Evolutionary conservation across 352 stramenopile genomes (phyloP), one percentile per base, ranked within the genome.

Genomic region (Globisporangium apiculatum): DNA sequence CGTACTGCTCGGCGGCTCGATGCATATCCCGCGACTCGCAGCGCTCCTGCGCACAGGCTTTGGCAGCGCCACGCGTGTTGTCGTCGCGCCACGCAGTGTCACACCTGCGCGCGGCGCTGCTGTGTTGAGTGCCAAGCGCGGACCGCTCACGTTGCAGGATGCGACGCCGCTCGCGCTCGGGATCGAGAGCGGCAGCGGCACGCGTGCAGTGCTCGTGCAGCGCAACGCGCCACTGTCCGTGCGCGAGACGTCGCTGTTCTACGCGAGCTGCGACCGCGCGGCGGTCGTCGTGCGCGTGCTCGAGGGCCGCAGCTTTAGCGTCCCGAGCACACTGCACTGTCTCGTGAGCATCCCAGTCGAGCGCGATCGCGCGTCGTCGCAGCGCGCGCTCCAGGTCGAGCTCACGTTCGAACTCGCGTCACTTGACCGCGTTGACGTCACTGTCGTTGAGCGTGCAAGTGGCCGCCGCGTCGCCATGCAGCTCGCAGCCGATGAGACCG

Each of bases 341-440:
- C 31, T 77, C 17, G 68, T 55, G 12, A 64, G 47, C 15, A 45
- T 77, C 35, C 54, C 58, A 15, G 53, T 77, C 10, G 61, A 65
- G 53, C 45, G 1, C 42, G 3, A 31, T 31, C 64, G 55, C 14
- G 53, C 67, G 11, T 64, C 67, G 41, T 48, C 52, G 9, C 58
- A 57, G 4, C 61, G 70, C 37, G 63, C 73, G 62, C 51, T 75
- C 42, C 75, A 73, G 18, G 51, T 77, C 17, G 69, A 77, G 31
- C 61, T 75, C 18, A 48, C 50, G 7, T 75, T 77, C 31, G 57
- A 75, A 15, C 17, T 77, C 7, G 46, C 69, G 11, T 50, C 42
- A 12, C 47, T 63, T 36, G 50, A 65, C 31, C 42, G 42, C 10
- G 62, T 77, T 48, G 41, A 38, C 18, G 50, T 77, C 15, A 51